Evolutionary conservation across 2,329 filamentous ascomycete species (phyloP).

Genomic region (Hypoxylon sp.): DNA sequence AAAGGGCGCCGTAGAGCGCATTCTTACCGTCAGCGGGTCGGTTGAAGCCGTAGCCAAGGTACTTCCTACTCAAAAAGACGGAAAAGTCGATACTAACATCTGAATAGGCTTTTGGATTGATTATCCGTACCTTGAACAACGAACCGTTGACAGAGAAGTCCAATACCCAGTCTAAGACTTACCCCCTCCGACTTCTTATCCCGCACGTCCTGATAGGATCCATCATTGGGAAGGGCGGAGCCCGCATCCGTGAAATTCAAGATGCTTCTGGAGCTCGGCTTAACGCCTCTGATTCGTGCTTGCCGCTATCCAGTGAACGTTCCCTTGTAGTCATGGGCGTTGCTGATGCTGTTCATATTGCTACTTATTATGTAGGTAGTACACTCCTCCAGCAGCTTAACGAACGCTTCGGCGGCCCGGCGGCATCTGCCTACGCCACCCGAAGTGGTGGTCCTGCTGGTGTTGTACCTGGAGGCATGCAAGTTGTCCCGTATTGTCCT

Average conservation of each 20-base stretch:
- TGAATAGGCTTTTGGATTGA: slow-evolving; percentile 89
- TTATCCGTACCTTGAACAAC: slow-evolving; percentile 98
- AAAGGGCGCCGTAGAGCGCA: slow-evolving; percentile 95
- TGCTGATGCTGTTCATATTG: slow-evolving; percentile 97
- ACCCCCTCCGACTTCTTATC: slow-evolving; percentile 93
- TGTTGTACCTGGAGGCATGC: slow-evolving; percentile 96
- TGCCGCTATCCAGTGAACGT: slow-evolving; percentile 94
- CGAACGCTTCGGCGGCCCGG: slow-evolving; percentile 94
- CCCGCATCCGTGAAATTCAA: slow-evolving; percentile 97
- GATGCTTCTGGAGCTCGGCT: slow-evolving; percentile 96
- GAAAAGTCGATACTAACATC: slow-evolving; percentile 34
- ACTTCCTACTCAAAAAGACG: slow-evolving; percentile 52
- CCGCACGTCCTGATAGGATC: slow-evolving; percentile 98
- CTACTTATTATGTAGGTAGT: slow-evolving; percentile 97
- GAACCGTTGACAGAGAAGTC: slow-evolving; percentile 91
- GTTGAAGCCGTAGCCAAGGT: slow-evolving; percentile 98
- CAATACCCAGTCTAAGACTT: slow-evolving; percentile 95
- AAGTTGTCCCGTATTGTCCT: slow-evolving; percentile 97
- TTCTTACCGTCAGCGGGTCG: slow-evolving; percentile 95
- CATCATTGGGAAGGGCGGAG: slow-evolving; percentile 97
- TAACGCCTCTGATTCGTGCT: slow-evolving; percentile 94
- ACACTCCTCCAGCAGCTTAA: slow-evolving; percentile 98
- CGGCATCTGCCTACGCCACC: slow-evolving; percentile 97
- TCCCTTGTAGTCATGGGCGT: slow-evolving; percentile 99
- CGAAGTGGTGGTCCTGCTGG: slow-evolving; percentile 93